Percentiles rank a stretch among this genome's conserved stretches.
phyloP scores from a whole-genome alignment of 192 early-diverging fungal genomes.

The Dispira simplex region DNA sequence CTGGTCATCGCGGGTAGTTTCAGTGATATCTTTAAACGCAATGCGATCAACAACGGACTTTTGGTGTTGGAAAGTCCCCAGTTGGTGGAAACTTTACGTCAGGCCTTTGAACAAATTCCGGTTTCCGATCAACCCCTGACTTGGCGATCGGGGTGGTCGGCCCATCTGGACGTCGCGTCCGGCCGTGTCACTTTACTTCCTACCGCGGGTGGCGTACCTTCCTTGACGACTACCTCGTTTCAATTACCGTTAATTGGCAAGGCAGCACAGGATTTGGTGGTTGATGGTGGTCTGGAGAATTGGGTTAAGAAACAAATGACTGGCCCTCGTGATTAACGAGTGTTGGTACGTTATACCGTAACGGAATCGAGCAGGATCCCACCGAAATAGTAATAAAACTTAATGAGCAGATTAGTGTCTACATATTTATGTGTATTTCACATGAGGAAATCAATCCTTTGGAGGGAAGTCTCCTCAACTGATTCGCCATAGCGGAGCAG shows the following conservation, averaged over 20 bases:
- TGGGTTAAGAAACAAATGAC: slow-evolving; percentile 75
- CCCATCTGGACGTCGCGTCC: slow-evolving; percentile 48
- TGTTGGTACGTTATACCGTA: too few species aligned
- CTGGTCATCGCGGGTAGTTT: slow-evolving; percentile 84
- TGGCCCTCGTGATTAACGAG: too few species aligned
- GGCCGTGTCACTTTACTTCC: slow-evolving; percentile 30
- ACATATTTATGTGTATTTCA: too few species aligned
- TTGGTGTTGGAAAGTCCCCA: slow-evolving; percentile 75
- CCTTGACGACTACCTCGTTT: slow-evolving; percentile 13
- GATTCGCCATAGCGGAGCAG: too few species aligned
- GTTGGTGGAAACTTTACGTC: slow-evolving; percentile 59
- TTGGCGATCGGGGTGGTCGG: slow-evolving; percentile 59
- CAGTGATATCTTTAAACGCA: slow-evolving; percentile 97
- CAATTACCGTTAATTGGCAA: slow-evolving; percentile 53
- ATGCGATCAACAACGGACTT: slow-evolving; percentile 96
- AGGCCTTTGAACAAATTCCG: slow-evolving; percentile 16
- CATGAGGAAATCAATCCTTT: too few species aligned
- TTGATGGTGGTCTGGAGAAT: slow-evolving; percentile 84
- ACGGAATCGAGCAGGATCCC: too few species aligned
- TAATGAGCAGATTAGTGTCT: too few species aligned
- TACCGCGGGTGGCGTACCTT: slow-evolving; percentile 3
- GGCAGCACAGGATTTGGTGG: slow-evolving; percentile 95
- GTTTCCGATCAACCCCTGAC: slow-evolving; percentile 27
- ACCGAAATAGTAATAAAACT: neutral
- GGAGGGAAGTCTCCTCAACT: too few species aligned